A percentile compares a stretch with the other conserved stretches of the same genome.
Evolutionary conservation across 345 rosid species (phyloP).

Genomic region (Salix suchowensis): DNA sequence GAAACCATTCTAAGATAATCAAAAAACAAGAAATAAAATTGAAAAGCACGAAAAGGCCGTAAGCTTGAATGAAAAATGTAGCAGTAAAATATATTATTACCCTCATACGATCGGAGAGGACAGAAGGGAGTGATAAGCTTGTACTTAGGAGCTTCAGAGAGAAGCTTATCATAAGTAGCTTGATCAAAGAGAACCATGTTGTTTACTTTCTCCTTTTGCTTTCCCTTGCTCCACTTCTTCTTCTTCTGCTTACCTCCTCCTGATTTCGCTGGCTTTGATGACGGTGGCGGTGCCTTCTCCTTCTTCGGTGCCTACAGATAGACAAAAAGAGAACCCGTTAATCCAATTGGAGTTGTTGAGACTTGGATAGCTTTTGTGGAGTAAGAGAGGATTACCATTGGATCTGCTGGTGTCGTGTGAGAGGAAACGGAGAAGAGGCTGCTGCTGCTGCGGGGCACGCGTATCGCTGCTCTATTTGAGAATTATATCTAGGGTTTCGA

Average conservation of each 20-base stretch:
- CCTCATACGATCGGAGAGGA: slow-evolving; percentile 30
- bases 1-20: neutral
- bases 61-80: neutral
- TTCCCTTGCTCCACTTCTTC: slow-evolving; percentile 42
- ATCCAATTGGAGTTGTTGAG: neutral
- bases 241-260: slow-evolving; percentile 58
- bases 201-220: slow-evolving; percentile 35
- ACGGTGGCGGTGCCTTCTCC: slow-evolving; percentile 50
- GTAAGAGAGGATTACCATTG: neutral
- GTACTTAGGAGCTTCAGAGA: slow-evolving; percentile 26
- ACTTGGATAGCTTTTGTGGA: neutral
- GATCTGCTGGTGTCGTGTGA: neutral
- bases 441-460: neutral
- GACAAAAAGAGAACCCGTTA: neutral
- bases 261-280: slow-evolving; percentile 51
- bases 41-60: neutral
- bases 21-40: neutral
- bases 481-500: neutral
- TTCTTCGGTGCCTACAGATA: slow-evolving; percentile 46
- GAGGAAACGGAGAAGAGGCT: neutral
- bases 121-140: slow-evolving; percentile 33
- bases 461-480: neutral
- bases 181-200: slow-evolving; percentile 32
- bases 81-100: neutral
- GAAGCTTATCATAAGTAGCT: slow-evolving; percentile 29